phyloP scores from a whole-genome alignment of 495 filamentous ascomycete species.

The Lasiosphaeriaceae sp. region DNA sequence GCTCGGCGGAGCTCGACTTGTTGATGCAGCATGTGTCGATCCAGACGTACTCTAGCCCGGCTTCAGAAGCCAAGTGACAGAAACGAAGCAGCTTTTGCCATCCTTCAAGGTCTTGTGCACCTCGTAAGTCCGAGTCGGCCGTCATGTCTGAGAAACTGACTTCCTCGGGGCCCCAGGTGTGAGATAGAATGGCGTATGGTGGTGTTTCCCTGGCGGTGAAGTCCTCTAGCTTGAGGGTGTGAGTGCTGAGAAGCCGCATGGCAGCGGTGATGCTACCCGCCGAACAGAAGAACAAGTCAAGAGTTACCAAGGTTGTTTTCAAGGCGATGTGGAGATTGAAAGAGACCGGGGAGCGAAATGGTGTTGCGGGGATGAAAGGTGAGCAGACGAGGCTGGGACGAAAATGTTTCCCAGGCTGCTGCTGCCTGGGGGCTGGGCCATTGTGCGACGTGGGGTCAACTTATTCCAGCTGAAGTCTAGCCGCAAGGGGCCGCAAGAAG shows the following conservation, averaged over 20 bases:
- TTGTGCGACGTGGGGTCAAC: too few species aligned
- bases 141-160: conserved; percentile 28
- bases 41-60: conserved; percentile 19
- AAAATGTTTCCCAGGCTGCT: too few species aligned
- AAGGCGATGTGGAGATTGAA: too few species aligned
- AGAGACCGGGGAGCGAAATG: too few species aligned
- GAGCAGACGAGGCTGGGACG: too few species aligned
- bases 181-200: conserved; percentile 36
- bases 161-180: conserved; percentile 36
- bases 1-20: conserved; percentile 8
- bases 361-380: too few species aligned
- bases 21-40: conserved; percentile 21
- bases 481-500: too few species aligned
- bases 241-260: conserved; percentile 28
- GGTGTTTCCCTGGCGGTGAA: conserved; percentile 17
- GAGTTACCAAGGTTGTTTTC: too few species aligned
- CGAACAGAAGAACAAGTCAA: too few species aligned
- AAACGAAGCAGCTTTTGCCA: conserved; percentile 24
- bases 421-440: too few species aligned
- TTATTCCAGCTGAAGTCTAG: too few species aligned
- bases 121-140: conserved; percentile 5
- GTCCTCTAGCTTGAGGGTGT: conserved; percentile 16
- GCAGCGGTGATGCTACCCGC: too few species aligned
- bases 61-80: conserved; percentile 17
- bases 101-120: conserved; percentile 9